These are phyloP conservation scores for Vitis rotundifolia DNA, from an alignment of 164 flowering plant genomes.

Conservation along the genomic window DNA sequence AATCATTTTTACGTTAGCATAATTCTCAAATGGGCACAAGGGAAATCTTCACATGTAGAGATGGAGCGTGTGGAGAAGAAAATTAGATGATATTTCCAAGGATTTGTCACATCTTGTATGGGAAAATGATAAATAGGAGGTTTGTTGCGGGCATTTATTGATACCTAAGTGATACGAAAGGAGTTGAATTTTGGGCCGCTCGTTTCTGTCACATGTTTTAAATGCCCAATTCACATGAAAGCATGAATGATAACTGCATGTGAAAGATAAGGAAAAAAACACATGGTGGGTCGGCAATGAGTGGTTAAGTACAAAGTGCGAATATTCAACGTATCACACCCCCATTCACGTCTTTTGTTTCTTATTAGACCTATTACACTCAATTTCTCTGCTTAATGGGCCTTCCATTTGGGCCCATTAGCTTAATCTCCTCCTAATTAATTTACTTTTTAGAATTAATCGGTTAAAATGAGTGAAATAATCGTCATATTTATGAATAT, in stretches of 20 bases:
- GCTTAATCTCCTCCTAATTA: no score
- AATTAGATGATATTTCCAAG: slow-evolving; percentile 10
- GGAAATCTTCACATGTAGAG: slow-evolving; percentile 28
- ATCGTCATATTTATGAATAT: no score
- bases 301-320: no score
- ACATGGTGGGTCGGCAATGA: slow-evolving; percentile 45
- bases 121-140: slow-evolving; percentile 3
- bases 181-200: slow-evolving; percentile 17
- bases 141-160: slow-evolving; percentile 8
- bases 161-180: background rate
- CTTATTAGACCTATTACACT: background rate
- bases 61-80: background rate
- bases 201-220: slow-evolving; percentile 32
- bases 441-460: no score
- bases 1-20: no score
- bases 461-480: no score
- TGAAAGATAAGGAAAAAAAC: slow-evolving; percentile 28
- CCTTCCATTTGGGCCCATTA: no score
- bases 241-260: slow-evolving; percentile 20
- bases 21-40: slow-evolving; percentile 21
- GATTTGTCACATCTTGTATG: slow-evolving; percentile 5
- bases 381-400: background rate
- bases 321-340: no score
- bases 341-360: no score
- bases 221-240: slow-evolving; percentile 10